Evolutionary conservation across 106 monocot genomes (phyloP), one percentile per base, ranked within the genome.

Genomic region (Phalaenopsis equestris): DNA sequence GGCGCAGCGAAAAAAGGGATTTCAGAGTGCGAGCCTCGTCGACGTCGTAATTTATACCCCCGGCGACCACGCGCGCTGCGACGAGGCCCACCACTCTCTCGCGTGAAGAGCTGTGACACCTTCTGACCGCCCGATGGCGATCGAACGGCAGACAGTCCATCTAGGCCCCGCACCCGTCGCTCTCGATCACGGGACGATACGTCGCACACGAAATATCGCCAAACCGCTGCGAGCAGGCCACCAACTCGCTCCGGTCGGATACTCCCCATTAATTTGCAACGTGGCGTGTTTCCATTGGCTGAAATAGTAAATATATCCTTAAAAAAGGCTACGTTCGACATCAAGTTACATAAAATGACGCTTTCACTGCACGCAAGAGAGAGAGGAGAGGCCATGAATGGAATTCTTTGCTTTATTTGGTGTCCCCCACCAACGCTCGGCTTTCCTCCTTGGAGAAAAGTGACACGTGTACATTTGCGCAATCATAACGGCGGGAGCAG

Each of bases 341-440:
- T 3, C 52, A 12, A 52, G 42, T 18, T 15, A 1, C 7, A 17
- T 74, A 11, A 43, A 19, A 14, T 16, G 73, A 18, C 41, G 74
- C 74, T 74, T 74, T 74, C 37, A 43, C 18, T 1, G 74, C 74
- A 74, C 74, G 74, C 74, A 74, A 74, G 74, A 74, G 41, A 11
- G 41, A 11, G 61, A 6, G 14, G 42, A 74, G 19, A 74, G 74
- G 15, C 43, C 19, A 12, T 30, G 72, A 30, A 39, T 30, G 38
- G 72, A 37, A 72, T 74, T 74, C 38, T 74, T n/a, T 36, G 42
- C 74, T 74, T 74, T 74, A 11, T 38, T 43, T 72, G 21, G 30
- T 74, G 41, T 74, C 42, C 74, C 74, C 74, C 74, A 43, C 74
- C 42, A 11, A 30, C 38, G 12, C 39, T 37, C 38, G 7, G 24